phyloP scores from a whole-genome alignment of 257 asterid genomes.

The Leonotis leonurus region DNA sequence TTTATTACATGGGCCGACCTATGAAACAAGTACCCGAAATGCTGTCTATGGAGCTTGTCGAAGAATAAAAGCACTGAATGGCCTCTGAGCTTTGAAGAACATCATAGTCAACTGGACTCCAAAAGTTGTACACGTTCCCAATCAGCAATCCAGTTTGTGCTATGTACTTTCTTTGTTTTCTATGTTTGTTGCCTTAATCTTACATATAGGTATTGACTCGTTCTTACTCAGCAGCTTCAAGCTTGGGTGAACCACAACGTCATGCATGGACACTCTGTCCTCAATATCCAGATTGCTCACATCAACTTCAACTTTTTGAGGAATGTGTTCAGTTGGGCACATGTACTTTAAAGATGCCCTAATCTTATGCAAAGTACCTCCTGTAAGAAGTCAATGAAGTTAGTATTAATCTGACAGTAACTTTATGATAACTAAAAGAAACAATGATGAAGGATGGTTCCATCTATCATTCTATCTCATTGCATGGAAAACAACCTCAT shows the following conservation, averaged over 20 bases:
- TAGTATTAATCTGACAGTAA: neutral
- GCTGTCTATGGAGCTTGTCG: constrained; percentile 1
- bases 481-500: neutral
- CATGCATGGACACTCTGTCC: constrained; percentile 52
- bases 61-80: neutral
- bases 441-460: neutral
- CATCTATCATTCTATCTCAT: neutral
- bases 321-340: constrained; percentile 82
- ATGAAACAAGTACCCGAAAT: neutral
- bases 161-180: constrained; percentile 20
- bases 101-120: constrained; percentile 4
- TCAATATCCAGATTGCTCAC: constrained; percentile 76
- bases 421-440: neutral
- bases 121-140: neutral
- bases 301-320: constrained; percentile 78
- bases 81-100: neutral
- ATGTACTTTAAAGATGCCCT: constrained; percentile 55
- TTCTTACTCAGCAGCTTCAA: constrained; percentile 82
- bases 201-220: constrained; percentile 70
- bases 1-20: constrained; percentile 3
- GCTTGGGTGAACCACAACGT: constrained; percentile 57
- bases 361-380: constrained; percentile 52
- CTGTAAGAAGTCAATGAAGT: constrained; percentile 30
- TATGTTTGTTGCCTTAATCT: constrained; percentile 43
- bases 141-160: constrained; percentile 3